Percentiles rank a stretch among this genome's conserved stretches.
Evolutionary conservation across 306 rosid genomes (phyloP).

Genomic region (Myrica gale): DNA sequence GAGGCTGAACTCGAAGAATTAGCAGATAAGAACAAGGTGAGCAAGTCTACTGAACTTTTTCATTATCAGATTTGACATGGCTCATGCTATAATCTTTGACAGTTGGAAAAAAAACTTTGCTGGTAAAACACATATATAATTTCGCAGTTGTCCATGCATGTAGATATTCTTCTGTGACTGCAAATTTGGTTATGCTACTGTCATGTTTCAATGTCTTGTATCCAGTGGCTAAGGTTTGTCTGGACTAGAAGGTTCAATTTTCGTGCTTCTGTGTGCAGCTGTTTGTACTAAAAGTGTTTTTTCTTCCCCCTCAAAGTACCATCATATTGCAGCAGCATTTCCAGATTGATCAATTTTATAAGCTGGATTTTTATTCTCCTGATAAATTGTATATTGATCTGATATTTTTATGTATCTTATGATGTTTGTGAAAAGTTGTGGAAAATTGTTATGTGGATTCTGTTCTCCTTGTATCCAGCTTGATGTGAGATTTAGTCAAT

Average conservation of each 20-base stretch:
- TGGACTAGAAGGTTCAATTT: background rate
- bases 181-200: background rate
- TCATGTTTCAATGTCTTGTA: background rate
- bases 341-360: background rate
- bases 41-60: slow-evolving; percentile 7
- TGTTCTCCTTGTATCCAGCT: background rate
- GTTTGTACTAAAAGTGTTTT: background rate
- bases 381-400: background rate
- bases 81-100: background rate
- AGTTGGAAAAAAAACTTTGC: background rate
- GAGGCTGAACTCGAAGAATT: slow-evolving; percentile 75
- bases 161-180: background rate
- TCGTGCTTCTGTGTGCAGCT: background rate
- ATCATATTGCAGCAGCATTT: background rate
- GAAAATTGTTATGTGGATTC: background rate
- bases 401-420: background rate
- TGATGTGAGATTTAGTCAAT: background rate
- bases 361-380: background rate
- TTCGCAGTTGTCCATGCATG: background rate
- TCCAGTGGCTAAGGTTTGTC: background rate
- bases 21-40: slow-evolving; percentile 81
- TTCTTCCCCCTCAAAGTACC: background rate
- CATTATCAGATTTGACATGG: background rate
- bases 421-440: background rate
- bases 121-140: background rate